Conservation (phyloP, 306 rosid genomes). For the Prunus fruticosa region DNA sequence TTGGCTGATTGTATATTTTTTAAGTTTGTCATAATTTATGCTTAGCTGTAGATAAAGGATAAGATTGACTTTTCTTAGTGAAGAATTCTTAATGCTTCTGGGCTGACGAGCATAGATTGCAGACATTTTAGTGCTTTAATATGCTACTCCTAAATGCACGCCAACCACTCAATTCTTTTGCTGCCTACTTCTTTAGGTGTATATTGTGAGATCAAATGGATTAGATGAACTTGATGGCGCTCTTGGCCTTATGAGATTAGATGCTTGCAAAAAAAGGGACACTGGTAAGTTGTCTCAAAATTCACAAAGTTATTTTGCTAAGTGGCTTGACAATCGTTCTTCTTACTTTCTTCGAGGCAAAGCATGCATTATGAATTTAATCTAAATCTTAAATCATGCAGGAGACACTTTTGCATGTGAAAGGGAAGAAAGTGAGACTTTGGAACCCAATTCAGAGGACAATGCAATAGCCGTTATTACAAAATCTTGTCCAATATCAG, state of each 20-base stretch:
- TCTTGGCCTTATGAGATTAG: slow-evolving; percentile 34
- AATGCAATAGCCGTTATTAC: not conserved
- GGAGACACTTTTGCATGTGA: slow-evolving; percentile 9
- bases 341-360: not conserved
- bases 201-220: slow-evolving; percentile 43
- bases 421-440: slow-evolving; percentile 7
- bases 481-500: not conserved
- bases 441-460: slow-evolving; percentile 10
- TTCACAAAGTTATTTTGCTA: slow-evolving; percentile 2
- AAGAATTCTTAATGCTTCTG: not conserved
- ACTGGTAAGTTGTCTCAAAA: slow-evolving; percentile 22
- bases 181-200: slow-evolving; percentile 40
- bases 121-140: not conserved
- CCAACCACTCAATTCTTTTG: not conserved
- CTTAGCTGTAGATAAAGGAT: not conserved
- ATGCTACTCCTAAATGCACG: not conserved
- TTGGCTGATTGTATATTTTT: not conserved
- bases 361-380: too few relatives aligned
- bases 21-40: not conserved
- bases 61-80: not conserved
- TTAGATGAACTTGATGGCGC: slow-evolving; percentile 45
- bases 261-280: slow-evolving; percentile 12
- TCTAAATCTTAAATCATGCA: slow-evolving; percentile 2
- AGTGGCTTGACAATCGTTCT: not conserved
- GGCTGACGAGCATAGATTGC: not conserved